Evolutionary conservation across 2,329 filamentous ascomycete genomes (phyloP).

Genomic region (Colletotrichum incanum): DNA sequence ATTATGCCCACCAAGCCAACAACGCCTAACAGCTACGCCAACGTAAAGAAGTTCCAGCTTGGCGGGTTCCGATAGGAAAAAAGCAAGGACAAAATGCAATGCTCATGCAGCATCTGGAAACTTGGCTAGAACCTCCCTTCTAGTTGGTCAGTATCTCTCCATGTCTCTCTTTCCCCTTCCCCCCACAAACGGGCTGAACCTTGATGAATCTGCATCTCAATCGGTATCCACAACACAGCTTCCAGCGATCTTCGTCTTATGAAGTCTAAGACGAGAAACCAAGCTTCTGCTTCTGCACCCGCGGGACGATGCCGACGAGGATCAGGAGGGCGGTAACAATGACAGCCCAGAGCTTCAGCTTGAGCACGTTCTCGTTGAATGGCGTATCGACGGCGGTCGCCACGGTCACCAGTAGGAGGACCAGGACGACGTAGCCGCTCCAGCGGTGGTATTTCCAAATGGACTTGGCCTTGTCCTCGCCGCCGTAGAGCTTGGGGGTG

Average conservation of each 20-base stretch:
- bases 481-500: slow-evolving; percentile 81
- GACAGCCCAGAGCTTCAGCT: slow-evolving; percentile 84
- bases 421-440: slow-evolving; percentile 81
- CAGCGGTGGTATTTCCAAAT: slow-evolving; percentile 93
- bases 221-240: not conserved
- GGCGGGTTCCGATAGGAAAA: not conserved
- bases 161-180: not conserved
- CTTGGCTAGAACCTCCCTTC: not conserved
- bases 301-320: slow-evolving; percentile 80
- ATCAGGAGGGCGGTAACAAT: slow-evolving; percentile 77
- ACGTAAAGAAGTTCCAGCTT: too few species aligned
- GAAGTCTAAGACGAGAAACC: slow-evolving; percentile 58
- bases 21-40: not conserved
- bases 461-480: slow-evolving; percentile 83
- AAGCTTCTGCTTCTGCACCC: slow-evolving; percentile 88
- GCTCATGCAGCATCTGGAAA: not conserved
- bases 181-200: not conserved
- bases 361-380: slow-evolving; percentile 78
- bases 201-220: not conserved
- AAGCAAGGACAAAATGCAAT: not conserved
- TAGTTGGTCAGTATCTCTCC: not conserved
- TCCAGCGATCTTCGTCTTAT: not conserved
- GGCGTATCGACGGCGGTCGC: slow-evolving; percentile 82
- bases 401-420: slow-evolving; percentile 82
- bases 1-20: not conserved